Evolutionary conservation across 1,284 basidiomycete species (phyloP).

Genomic region (Pseudozyma flocculosa): DNA sequence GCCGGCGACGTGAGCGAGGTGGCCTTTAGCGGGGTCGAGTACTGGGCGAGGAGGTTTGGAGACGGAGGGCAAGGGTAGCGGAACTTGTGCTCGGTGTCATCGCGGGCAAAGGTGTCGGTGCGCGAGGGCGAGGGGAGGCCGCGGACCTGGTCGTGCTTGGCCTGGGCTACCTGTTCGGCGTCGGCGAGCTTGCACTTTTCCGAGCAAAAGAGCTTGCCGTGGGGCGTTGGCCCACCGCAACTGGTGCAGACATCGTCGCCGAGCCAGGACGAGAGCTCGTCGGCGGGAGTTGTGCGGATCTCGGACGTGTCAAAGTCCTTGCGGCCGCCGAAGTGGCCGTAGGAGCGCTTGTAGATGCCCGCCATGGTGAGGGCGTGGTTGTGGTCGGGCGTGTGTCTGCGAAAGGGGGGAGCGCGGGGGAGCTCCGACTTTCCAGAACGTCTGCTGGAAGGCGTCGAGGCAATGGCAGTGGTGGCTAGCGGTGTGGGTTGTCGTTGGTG

Average conservation of each 20-base stretch:
- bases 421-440: too few species aligned
- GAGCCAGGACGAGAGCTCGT: slow-evolving; percentile 47
- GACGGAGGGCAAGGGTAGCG: slow-evolving; percentile 49
- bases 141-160: slow-evolving; percentile 11
- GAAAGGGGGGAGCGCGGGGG: too few species aligned
- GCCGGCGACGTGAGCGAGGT: slow-evolving; percentile 43
- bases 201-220: slow-evolving; percentile 46
- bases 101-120: slow-evolving; percentile 11
- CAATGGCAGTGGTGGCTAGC: too few species aligned
- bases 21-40: slow-evolving; percentile 29
- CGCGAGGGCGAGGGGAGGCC: slow-evolving; percentile 15
- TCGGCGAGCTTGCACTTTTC: slow-evolving; percentile 41
- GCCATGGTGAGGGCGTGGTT: slow-evolving; percentile 14
- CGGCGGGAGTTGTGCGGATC: slow-evolving; percentile 32
- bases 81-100: slow-evolving; percentile 10
- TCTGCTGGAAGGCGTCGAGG: too few species aligned
- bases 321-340: slow-evolving; percentile 22
- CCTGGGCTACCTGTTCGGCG: slow-evolving; percentile 20
- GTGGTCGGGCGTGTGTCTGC: not conserved
- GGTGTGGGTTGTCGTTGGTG: too few species aligned
- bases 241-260: slow-evolving; percentile 46
- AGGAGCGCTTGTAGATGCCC: slow-evolving; percentile 35
- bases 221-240: slow-evolving; percentile 29
- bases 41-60: slow-evolving; percentile 42
- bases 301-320: slow-evolving; percentile 30